Evolutionary conservation across 768 basidiomycete genomes (phyloP), one percentile per base, ranked within the genome.

Genomic region (Lentinula guzmanii): DNA sequence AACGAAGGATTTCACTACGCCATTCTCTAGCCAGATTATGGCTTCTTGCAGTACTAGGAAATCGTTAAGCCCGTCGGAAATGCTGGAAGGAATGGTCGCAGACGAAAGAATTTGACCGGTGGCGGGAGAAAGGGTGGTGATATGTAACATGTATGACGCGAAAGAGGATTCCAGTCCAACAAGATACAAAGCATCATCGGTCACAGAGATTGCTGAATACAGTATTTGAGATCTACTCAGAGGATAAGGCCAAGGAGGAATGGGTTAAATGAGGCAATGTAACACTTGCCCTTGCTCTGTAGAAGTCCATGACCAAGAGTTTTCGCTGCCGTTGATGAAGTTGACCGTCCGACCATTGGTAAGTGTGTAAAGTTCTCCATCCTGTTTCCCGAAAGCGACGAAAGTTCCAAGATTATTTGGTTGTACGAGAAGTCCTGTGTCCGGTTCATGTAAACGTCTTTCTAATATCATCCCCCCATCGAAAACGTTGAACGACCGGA

Each of bases 241-340:
- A 43, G 9, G 35, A 21, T 31, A 57, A 24, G 15, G 52, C 39
- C 37, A 53, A 11, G n/a, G 21, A 18, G 3, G 16, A 58, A 33
- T 24, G 33, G 8, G 8, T 34, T 8, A n/a, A n/a, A 54, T 35
- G 31, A 53, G 42, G 41, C n/a, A 52, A 39, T 48, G 42, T 1
- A 5, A 16, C 24, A 75, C 85, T 65, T 67, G 92, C 91, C 78
- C 81, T 53, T 86, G 80, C 68, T 90, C 89, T 13, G 78, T 76
- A 24, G 86, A 79, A n/a, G 77, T 79, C 89, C 91, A 94, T 1
- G 73, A 76, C 94, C 93, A 96, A 28, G 74, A 69, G 1, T 75
- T 72, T 8, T 81, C 75, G 1, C 91, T 91, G 0, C 78, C 81
- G 28, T 56, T 68, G 13, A 95, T 63, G 33, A 76, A 76, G 8